These are phyloP conservation scores for Dittrichia graveolens DNA, from an alignment of 129 eudicot species.

Conservation along the genomic window DNA sequence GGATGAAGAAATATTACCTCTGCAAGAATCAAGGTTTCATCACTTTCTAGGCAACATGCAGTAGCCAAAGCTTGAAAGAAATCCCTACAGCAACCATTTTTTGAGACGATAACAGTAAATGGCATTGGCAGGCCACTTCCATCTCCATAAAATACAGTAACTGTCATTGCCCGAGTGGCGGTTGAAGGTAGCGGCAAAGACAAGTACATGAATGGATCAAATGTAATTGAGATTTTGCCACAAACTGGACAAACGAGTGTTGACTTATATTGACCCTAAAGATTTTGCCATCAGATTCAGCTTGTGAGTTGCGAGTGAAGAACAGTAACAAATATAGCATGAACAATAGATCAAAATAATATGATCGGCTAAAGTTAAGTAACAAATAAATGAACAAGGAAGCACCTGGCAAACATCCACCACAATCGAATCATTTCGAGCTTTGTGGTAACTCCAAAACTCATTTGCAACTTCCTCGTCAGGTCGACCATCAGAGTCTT, in stretches of 20 bases:
- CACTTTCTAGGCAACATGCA: constrained; percentile 72
- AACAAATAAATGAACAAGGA: neutral
- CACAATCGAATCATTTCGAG: constrained; percentile 87
- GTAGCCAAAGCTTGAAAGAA: constrained; percentile 60
- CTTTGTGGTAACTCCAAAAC: constrained; percentile 93
- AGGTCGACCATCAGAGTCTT: constrained; percentile 83
- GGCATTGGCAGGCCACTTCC: constrained; percentile 96
- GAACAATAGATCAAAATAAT: neutral
- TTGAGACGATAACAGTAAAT: constrained; percentile 71
- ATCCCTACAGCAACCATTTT: constrained; percentile 80
- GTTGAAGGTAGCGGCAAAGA: constrained; percentile 95
- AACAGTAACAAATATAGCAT: neutral
- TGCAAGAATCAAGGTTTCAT: constrained; percentile 84
- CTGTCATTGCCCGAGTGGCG: constrained; percentile 79
- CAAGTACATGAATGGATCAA: constrained; percentile 99
- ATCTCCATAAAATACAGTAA: constrained; percentile 80
- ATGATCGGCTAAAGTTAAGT: neutral
- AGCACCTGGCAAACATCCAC: constrained; percentile 95
- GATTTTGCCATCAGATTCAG: constrained; percentile 21
- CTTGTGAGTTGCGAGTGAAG: constrained; percentile 19
- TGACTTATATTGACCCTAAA: constrained; percentile 98
- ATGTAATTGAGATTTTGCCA: constrained; percentile 82
- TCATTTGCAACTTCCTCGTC: constrained; percentile 97
- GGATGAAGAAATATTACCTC: constrained; percentile 53
- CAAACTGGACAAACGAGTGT: constrained; percentile 94